Evolutionary conservation across 2,329 filamentous ascomycete genomes (phyloP).

Genomic region (Colletotrichum simmondsii): DNA sequence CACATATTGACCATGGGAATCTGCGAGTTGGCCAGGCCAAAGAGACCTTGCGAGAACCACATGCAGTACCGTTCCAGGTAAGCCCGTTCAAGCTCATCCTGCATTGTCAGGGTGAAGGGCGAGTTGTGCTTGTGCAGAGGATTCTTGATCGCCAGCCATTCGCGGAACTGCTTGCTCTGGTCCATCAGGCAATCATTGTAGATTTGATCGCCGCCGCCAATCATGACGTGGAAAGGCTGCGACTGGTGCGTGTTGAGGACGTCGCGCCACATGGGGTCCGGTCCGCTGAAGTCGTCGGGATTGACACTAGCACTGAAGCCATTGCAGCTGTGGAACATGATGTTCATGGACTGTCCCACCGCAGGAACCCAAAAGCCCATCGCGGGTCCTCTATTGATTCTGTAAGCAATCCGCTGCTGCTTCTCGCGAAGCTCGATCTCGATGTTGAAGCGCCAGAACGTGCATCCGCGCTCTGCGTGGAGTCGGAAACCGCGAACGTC

Average conservation of each 20-base stretch:
- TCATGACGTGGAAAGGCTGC: slow-evolving; percentile 96
- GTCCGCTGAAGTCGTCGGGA: slow-evolving; percentile 84
- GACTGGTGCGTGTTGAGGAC: slow-evolving; percentile 93
- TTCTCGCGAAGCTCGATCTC: slow-evolving; percentile 84
- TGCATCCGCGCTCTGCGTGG: slow-evolving; percentile 86
- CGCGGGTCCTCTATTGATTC: slow-evolving; percentile 90
- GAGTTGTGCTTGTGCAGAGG: slow-evolving; percentile 81
- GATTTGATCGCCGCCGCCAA: slow-evolving; percentile 96
- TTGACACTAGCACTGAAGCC: slow-evolving; percentile 88
- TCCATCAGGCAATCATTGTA: slow-evolving; percentile 90
- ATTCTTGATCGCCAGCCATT: slow-evolving; percentile 87
- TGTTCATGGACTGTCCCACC: slow-evolving; percentile 88
- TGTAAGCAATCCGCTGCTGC: slow-evolving; percentile 91
- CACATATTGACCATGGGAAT: slow-evolving; percentile 99
- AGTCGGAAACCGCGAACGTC: slow-evolving; percentile 86
- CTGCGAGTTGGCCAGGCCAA: slow-evolving; percentile 90
- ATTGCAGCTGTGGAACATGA: slow-evolving; percentile 99
- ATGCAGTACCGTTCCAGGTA: slow-evolving; percentile 89
- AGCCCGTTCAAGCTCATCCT: slow-evolving; percentile 87
- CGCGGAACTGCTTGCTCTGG: slow-evolving; percentile 79
- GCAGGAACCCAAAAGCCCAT: slow-evolving; percentile 96
- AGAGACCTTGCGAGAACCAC: slow-evolving; percentile 97
- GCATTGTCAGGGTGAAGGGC: slow-evolving; percentile 83
- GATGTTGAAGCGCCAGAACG: slow-evolving; percentile 97
- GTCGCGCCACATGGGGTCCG: slow-evolving; percentile 96